Evolutionary conservation across 1,284 basidiomycete genomes (phyloP), one percentile per base, ranked within the genome.

Genomic region (Tetrapyrgos nigripes): DNA sequence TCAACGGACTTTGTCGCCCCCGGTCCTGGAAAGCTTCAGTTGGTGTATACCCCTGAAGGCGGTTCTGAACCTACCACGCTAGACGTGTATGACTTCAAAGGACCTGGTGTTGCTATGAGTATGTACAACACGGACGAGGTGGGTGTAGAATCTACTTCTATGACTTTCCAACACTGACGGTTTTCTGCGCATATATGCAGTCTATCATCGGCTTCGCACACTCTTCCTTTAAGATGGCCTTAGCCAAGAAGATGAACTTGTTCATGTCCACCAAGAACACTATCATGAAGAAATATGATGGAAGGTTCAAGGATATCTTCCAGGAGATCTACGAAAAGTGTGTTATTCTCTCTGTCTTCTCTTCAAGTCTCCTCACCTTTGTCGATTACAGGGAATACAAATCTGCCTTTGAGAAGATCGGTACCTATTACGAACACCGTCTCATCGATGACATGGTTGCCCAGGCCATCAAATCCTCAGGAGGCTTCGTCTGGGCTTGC

Each of bases 181-280:
- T 4, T n/a, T 40, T 5, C 5, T 40, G 37, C 17, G 50, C 8
- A 51, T 17, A 24, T 57, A 9, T 26, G n/a, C 64, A 92, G 90
- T 96, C 93, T 3, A 98, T 99, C 70, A 82, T 80, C 37, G 97
- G 97, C 27, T 99, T 99, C 71, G 97, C 97, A 3, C 96, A 98
- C 78, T 86, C 96, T 8, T 96, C 93, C 43, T 98, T 99, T 86
- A 98, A 98, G 83, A 97, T 98, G 93, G 97, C 95, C n/a, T 75
- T 98, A 58, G 76, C 85, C 45, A 98, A 98, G 88, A 94, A 95
- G 79, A 90, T 98, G 85, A 91, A 94, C 50, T 78, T 97, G 86
- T 97, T 95, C 84, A 88, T 97, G 91, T 95, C 93, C n/a, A 97
- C 95, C 44, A 97, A 97, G 82, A 97, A 97, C 81, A 97, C 96